Base-by-base conservation (phyloP, 2,329 filamentous ascomycete genomes). In the Colletotrichum sojae region DNA sequence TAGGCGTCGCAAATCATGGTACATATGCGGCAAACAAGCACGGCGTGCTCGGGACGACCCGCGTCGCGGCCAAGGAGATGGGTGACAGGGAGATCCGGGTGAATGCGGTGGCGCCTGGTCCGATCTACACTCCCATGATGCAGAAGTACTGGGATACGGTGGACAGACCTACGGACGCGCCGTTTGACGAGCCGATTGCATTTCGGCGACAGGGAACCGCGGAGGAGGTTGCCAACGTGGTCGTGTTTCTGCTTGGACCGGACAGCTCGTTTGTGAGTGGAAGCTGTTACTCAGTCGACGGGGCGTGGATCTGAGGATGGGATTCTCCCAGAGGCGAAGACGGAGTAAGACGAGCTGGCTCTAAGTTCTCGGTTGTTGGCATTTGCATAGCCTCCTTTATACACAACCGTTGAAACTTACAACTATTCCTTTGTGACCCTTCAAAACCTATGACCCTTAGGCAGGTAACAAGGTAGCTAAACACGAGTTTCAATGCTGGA, bases 111-210 rank as follows among this genome's bases (percentile, higher is more conserved):
- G 83, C 84, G 6, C 84, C 84, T 0, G 85, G 84, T 5, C 78
- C 83, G 6, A 86, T 87, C 57, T 79, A 82, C 67, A 88, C 85
- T 20, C 85, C 85, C 9, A 70, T 87, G 73, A 82, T 87, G 81
- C 78, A 83, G 67, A 79, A 82, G 73, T 75, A 79, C 18, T 83
- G 81, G 77, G 79, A 82, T 54, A 18, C 16, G n/a, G 45, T 48
- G 45, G n/a, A 48, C 10, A 48, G 45, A 48, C 74, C 82, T 59
- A 71, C 77, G 20, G 77, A 81, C 58, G 81, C 80, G 22, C 77
- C 78, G 4, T 83, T 83, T 54, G 79, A 83, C 58, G 79, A 84
- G 57, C 78, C 81, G 9, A 81, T 78, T 8, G 80, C 82, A 4
- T 81, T 84, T 61, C 77, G 76, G 64, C 79, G 85, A 66, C 77